phyloP scores from a whole-genome alignment of 2,329 filamentous ascomycete genomes.

The Niveomyces coronatus region DNA sequence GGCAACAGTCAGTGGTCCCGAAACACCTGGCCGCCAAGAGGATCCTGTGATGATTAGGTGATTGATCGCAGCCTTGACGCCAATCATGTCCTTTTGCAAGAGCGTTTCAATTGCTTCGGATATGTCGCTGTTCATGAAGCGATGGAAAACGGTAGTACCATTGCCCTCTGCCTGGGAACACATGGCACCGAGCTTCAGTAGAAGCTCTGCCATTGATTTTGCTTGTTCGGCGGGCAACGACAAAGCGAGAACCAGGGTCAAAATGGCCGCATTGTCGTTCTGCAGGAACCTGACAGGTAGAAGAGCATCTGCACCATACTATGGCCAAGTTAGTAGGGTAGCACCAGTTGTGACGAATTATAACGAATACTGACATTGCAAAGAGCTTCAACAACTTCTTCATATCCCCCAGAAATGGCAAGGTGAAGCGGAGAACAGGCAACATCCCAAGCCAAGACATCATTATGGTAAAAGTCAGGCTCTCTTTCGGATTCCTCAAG shows the following conservation, averaged over 20 bases:
- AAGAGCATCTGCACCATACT: constrained; percentile 69
- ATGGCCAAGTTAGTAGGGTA: constrained; percentile 17
- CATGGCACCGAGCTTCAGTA: constrained; percentile 62
- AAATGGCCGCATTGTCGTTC: constrained; percentile 47
- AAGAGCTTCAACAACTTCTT: constrained; percentile 56
- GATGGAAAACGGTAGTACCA: constrained; percentile 56
- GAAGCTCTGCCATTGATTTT: constrained; percentile 50
- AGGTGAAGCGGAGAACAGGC: constrained; percentile 66
- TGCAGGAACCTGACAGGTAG: constrained; percentile 59
- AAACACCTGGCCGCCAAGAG: constrained; percentile 24
- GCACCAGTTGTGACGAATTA: background rate
- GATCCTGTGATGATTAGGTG: constrained; percentile 40
- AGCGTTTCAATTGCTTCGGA: constrained; percentile 37
- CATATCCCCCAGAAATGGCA: constrained; percentile 64
- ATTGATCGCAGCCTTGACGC: constrained; percentile 54
- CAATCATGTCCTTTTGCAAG: constrained; percentile 47
- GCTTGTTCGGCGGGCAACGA: constrained; percentile 53
- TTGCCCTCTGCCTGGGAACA: constrained; percentile 60
- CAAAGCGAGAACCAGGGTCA: constrained; percentile 60
- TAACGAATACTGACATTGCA: constrained; percentile 39
- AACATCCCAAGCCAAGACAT: constrained; percentile 71
- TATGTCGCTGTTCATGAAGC: constrained; percentile 44
- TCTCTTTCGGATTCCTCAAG: constrained; percentile 50
- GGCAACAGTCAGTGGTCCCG: constrained; percentile 48
- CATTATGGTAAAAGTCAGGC: constrained; percentile 71